phyloP scores from a whole-genome alignment of 352 stramenopile species.

The Pythium phragmitis region DNA sequence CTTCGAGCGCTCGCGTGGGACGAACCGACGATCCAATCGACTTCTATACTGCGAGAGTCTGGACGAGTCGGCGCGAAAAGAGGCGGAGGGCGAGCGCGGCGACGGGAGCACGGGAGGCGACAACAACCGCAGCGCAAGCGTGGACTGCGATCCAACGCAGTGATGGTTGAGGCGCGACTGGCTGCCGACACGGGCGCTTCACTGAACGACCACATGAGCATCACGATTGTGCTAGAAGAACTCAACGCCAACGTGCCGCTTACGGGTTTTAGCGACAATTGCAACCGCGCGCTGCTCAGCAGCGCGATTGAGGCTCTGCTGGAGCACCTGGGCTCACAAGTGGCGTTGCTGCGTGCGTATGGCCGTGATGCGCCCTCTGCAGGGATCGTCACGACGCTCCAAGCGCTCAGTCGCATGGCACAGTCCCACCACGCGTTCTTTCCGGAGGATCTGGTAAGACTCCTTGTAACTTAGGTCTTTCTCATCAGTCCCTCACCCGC shows the following conservation, averaged over 20 bases:
- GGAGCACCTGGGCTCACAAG: slow-evolving; percentile 18
- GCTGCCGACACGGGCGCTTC: slow-evolving; percentile 36
- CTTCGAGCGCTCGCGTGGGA: slow-evolving; percentile 28
- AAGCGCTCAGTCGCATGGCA: slow-evolving; percentile 19
- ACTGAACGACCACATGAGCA: slow-evolving; percentile 25
- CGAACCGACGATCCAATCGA: background rate
- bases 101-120: background rate
- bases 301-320: slow-evolving; percentile 18
- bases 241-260: slow-evolving; percentile 28
- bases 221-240: slow-evolving; percentile 24
- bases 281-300: slow-evolving; percentile 20
- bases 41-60: slow-evolving; percentile 1
- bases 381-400: slow-evolving; percentile 22
- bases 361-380: background rate
- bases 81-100: background rate
- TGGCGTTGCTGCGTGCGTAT: slow-evolving; percentile 12
- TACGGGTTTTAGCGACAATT: slow-evolving; percentile 19
- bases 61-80: background rate
- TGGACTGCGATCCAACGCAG: slow-evolving; percentile 6
- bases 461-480: background rate
- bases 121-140: slow-evolving; percentile 1
- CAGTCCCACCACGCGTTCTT: slow-evolving; percentile 23
- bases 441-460: slow-evolving; percentile 13
- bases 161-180: slow-evolving; percentile 36
- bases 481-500: background rate